Evolutionary conservation across 768 basidiomycete species (phyloP), one percentile per base, ranked within the genome.

Genomic region (Daedaleopsis nitida): DNA sequence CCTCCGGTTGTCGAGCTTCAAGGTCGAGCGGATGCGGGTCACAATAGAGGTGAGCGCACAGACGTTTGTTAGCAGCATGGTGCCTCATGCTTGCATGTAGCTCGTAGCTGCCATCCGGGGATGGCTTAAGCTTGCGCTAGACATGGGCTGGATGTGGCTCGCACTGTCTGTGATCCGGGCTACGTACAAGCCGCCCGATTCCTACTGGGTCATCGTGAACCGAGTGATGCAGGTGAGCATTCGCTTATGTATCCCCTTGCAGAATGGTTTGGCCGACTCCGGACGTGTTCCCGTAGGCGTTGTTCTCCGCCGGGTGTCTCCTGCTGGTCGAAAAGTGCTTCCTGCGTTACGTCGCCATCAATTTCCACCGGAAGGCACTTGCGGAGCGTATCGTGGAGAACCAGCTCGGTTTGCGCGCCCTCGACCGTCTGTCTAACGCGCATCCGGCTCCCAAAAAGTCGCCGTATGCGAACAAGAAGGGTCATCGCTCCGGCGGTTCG

Each of bases 301-400:
- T 84, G 43, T 85, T 84, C 63, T 69, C 80, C 12, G 71, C 76
- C 0, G 67, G 72, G 0, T 55, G 82, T 35, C 74, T 84, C 49
- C 68, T 85, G 1, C 76, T 84, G 13, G 77, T 71, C 32, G 83
- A 85, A 69, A 85, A 84, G 70, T 71, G 89, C 39, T 85, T 88
- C 71, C 72, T 93, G 35, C 88, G 86, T 66, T 86, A 86, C 61
- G 84, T 92, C 48, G 90, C 91, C 32, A 91, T 91, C 74, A 89
- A 85, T 65, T 93, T 92, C 70, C 90, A 92, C 70, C 81, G 85
- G 64, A 88, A 83, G 57, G 89, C 90, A 1, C 81, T 92, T 21
- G 85, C 88, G 11, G 90, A 92, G 57, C 86, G 90, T 39, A 74
- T 92, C 16, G 76, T 78, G 9, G 89, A 90, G 72, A 92, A 92